Evolutionary conservation across 768 basidiomycete genomes (phyloP).

Genomic region (Kwoniella mangroviensis): DNA sequence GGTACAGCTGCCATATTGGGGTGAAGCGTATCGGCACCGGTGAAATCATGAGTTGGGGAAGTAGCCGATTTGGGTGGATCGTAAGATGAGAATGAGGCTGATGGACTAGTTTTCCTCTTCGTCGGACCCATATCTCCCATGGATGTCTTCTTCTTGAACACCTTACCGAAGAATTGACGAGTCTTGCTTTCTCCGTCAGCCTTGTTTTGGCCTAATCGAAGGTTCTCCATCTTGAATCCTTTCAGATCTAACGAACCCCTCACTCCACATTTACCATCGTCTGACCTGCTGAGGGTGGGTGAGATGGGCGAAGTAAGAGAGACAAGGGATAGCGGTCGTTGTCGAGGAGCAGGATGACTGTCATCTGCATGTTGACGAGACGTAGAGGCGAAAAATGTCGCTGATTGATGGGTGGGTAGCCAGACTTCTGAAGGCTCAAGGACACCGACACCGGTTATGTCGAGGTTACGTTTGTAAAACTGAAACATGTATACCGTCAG

Average conservation of each 20-base stretch:
- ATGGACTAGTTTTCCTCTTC: slow-evolving; percentile 20
- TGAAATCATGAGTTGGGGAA: not conserved
- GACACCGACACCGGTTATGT: slow-evolving; percentile 50
- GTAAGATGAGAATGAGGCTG: slow-evolving; percentile 26
- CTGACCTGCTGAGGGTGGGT: slow-evolving; percentile 33
- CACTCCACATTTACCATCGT: slow-evolving; percentile 27
- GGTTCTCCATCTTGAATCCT: slow-evolving; percentile 29
- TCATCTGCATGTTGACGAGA: slow-evolving; percentile 25
- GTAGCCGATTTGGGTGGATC: not conserved
- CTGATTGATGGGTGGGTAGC: slow-evolving; percentile 17
- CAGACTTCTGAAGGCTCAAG: slow-evolving; percentile 54
- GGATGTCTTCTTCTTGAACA: slow-evolving; percentile 51
- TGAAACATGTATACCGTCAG: slow-evolving; percentile 9
- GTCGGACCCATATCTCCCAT: slow-evolving; percentile 3
- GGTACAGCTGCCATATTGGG: slow-evolving; percentile 11
- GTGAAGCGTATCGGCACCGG: slow-evolving; percentile 13
- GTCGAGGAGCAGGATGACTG: not conserved
- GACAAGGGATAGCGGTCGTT: slow-evolving; percentile 39
- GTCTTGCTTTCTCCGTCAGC: slow-evolving; percentile 41
- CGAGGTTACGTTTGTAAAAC: slow-evolving; percentile 53
- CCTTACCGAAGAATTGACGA: slow-evolving; percentile 54
- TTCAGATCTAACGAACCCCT: slow-evolving; percentile 40
- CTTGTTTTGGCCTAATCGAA: slow-evolving; percentile 22
- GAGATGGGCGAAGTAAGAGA: slow-evolving; percentile 42
- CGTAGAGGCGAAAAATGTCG: slow-evolving; percentile 10